Conservation (phyloP, 805 yeast species). For the Saturnispora kantuleensis region DNA sequence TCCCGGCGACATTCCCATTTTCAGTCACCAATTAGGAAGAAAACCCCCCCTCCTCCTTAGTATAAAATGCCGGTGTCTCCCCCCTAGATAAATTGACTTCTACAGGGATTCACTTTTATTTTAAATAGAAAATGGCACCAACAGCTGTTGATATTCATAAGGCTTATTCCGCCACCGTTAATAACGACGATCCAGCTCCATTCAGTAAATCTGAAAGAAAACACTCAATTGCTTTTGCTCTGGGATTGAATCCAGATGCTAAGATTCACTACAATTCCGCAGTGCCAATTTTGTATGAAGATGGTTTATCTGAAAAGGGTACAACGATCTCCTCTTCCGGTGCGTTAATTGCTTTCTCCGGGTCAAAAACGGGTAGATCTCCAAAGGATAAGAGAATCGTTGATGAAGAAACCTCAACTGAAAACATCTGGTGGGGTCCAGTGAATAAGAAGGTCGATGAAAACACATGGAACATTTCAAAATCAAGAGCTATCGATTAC, state of each 20-base stretch:
- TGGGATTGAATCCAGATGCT: slow-evolving; percentile 52
- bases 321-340: slow-evolving; percentile 90
- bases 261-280: slow-evolving; percentile 84
- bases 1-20: neutral
- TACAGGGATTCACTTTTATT: too few relatives aligned
- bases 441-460: slow-evolving; percentile 92
- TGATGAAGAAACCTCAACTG: slow-evolving; percentile 77
- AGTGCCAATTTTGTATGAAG: slow-evolving; percentile 88
- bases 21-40: neutral
- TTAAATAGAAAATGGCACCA: slow-evolving; percentile 28
- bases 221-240: slow-evolving; percentile 23
- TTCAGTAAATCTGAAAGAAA: slow-evolving; percentile 21
- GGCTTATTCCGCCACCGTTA: slow-evolving; percentile 21
- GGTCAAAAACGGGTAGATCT: slow-evolving; percentile 94
- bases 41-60: too few relatives aligned
- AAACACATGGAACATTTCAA: slow-evolving; percentile 89
- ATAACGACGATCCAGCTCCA: slow-evolving; percentile 16
- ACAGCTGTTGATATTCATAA: slow-evolving; percentile 30
- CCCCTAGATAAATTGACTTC: too few relatives aligned
- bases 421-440: slow-evolving; percentile 98
- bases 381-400: slow-evolving; percentile 98
- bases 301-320: slow-evolving; percentile 81
- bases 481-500: slow-evolving; percentile 95
- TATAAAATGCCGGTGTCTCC: too few relatives aligned
- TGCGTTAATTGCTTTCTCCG: slow-evolving; percentile 92